phyloP scores from a whole-genome alignment of 1,284 basidiomycete genomes.

The Trichosporon asahii region DNA sequence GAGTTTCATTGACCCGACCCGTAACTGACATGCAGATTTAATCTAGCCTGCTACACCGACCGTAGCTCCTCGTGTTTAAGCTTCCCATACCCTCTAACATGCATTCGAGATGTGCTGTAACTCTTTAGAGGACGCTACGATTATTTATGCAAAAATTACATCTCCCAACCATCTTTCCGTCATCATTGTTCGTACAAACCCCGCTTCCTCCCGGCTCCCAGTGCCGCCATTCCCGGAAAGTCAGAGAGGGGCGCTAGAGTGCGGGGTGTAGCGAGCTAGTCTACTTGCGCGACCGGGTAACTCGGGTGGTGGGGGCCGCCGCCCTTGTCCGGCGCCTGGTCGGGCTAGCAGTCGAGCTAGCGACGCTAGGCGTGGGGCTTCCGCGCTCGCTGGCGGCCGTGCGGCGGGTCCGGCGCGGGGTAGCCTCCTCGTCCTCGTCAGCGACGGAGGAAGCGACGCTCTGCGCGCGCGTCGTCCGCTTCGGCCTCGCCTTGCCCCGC shows the following conservation, averaged over 20 bases:
- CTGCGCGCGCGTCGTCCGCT: slow-evolving; percentile 18
- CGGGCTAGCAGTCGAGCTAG: slow-evolving; percentile 21
- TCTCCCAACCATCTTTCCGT: not conserved
- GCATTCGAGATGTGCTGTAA: slow-evolving; percentile 6
- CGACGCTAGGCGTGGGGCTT: slow-evolving; percentile 44
- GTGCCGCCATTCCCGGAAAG: not conserved
- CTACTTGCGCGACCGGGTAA: slow-evolving; percentile 26
- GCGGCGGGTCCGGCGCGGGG: slow-evolving; percentile 27
- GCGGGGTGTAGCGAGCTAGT: not conserved
- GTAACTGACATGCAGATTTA: slow-evolving; percentile 8
- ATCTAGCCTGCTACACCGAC: not conserved
- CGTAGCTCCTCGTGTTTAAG: not conserved
- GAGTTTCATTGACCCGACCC: slow-evolving; percentile 35
- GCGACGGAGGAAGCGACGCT: slow-evolving; percentile 27
- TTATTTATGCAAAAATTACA: not conserved
- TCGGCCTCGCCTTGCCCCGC: slow-evolving; percentile 13
- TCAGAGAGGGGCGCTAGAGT: not conserved
- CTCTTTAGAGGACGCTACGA: not conserved
- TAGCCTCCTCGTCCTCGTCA: slow-evolving; percentile 11
- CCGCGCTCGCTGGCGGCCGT: slow-evolving; percentile 32
- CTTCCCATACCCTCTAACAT: slow-evolving; percentile 12
- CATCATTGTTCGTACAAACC: not conserved
- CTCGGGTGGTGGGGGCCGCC: slow-evolving; percentile 29
- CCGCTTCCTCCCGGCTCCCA: not conserved
- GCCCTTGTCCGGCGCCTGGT: slow-evolving; percentile 1